Base-by-base conservation (phyloP, 495 filamentous ascomycete genomes). In the Penicillium arizonense region DNA sequence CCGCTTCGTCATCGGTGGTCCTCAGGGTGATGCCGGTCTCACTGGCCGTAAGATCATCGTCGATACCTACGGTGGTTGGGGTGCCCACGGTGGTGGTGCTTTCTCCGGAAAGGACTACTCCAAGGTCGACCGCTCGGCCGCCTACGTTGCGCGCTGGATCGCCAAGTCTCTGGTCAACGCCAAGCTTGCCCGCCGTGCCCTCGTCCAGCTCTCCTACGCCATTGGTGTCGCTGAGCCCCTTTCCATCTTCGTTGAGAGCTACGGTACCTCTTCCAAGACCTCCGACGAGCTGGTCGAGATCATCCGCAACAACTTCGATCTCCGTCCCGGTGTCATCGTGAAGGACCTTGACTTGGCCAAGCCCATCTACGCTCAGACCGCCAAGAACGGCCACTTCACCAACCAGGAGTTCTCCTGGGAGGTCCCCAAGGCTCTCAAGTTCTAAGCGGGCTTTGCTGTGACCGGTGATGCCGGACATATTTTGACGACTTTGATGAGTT, bases 61-160 rank as follows among this genome's bases (percentile, higher is more conserved):
- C 71, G 94, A 98, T 78, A 97, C 94, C 75, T 98, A 98, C 80
- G 94, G 94, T 80, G 94, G 94, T 65, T 98, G 94, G 94, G 94
- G 94, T 79, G 94, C 94, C 61, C 94, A 98, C 82, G 94, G 94
- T 83, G 94, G 94, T 79, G 94, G 94, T 84, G 94, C 94, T 74
- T 98, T 98, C 88, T 97, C 94, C 68, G 94, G 94, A 70, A 98
- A 98, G 86, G 94, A 98, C 74, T 98, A 96, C 88, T 96, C 91
- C 78, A 98, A 98, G 83, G 94, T 98, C 76, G 94, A 98, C 73
- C 89, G 94, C 62, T 97, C 93, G 28, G 94, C 94, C 60, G 94
- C 94, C 65, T 98, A 98, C 79, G 84, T 96, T 59, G 91, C 87
- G 64, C 90, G 94, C 63, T 98, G 94, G 94, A 89, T 98, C 73